Evolutionary conservation across 345 rosid species (phyloP), one percentile per base, ranked within the genome.

Genomic region (Eucalyptus shirleyi): DNA sequence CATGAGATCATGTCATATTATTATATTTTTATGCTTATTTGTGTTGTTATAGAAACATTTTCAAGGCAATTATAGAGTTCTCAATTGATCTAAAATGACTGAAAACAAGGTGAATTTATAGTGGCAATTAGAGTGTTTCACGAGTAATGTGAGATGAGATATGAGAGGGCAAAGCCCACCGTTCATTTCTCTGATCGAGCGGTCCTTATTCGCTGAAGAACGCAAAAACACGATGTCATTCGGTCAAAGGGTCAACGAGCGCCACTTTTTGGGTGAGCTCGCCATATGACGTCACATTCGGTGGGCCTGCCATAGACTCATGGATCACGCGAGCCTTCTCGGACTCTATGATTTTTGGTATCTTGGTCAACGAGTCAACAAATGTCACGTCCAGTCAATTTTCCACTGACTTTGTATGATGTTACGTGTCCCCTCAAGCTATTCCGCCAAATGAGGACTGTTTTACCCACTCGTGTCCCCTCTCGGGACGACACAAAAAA

Each of bases 61-160:
- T 24, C 14, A 56, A 56, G 13, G 30, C 62, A 26, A 56, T 59
- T 59, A 59, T 24, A 24, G 1, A 59, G 62, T 56, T 56, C 12
- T 56, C 28, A 4, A 4, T 23, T 23, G 12, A 56, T 24, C 12
- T 4, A 56, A 56, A 56, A 56, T 56, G 28, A 23, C 13, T 56
- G 6, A 23, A 23, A 23, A 56, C 0, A 56, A 23, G 28, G 62
- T 56, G 62, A 56, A 56, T 56, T 9, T 56, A 0, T 56, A 24
- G 0, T 56, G 28, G 0, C 28, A 56, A 24, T 56, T 56, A 4
- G 6, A 23, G 13, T 1, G 4, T 5, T 24, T 56, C 30, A 24
- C 6, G 6, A 24, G 13, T 24, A 0, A 56, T 9, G 12, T 56
- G 12, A 9, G 12, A 56, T 23, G 62, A 23, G 62, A 56, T 56